These are phyloP conservation scores for Coniophora puteana DNA, from an alignment of 1,284 basidiomycete species.

Conservation along the genomic window DNA sequence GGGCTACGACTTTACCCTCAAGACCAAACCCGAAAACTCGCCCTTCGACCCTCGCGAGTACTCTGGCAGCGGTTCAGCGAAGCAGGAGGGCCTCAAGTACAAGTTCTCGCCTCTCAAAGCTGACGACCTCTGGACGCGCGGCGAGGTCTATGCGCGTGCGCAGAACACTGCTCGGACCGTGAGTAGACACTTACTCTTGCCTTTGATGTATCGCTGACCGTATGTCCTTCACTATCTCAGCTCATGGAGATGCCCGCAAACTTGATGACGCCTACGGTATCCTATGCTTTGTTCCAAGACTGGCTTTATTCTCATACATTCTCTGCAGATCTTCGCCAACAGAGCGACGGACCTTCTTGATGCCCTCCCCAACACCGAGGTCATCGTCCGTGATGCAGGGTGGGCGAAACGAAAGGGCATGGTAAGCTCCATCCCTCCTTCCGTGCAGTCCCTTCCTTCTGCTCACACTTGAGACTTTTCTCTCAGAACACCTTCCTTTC, in stretches of 20 bases:
- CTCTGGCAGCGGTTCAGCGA: too few relatives aligned
- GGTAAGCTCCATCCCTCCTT: conserved; percentile 36
- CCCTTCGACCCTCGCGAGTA: conserved; percentile 52
- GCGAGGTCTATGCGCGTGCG: conserved; percentile 69
- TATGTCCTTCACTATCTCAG: conserved; percentile 28
- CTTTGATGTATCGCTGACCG: neutral
- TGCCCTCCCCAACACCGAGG: conserved; percentile 64
- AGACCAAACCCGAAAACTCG: conserved; percentile 64
- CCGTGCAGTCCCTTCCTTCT: neutral
- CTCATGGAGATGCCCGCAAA: conserved; percentile 86
- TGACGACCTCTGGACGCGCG: conserved; percentile 68
- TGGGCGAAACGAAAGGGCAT: conserved; percentile 85
- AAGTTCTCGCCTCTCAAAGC: too few relatives aligned
- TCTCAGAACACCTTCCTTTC: conserved; percentile 79
- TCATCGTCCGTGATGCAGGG: conserved; percentile 75
- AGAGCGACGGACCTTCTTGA: conserved; percentile 67
- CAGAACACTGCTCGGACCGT: conserved; percentile 86
- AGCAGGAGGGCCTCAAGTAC: too few relatives aligned
- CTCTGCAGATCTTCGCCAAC: conserved; percentile 61
- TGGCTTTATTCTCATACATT: neutral
- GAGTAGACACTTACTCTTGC: conserved; percentile 14
- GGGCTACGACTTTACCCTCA: conserved; percentile 70
- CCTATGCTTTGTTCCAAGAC: conserved; percentile 11
- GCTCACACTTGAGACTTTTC: conserved; percentile 3
- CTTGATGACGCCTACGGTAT: conserved; percentile 74